Conservation (phyloP, 805 yeast genomes). For the Wickerhamiella brachini region DNA sequence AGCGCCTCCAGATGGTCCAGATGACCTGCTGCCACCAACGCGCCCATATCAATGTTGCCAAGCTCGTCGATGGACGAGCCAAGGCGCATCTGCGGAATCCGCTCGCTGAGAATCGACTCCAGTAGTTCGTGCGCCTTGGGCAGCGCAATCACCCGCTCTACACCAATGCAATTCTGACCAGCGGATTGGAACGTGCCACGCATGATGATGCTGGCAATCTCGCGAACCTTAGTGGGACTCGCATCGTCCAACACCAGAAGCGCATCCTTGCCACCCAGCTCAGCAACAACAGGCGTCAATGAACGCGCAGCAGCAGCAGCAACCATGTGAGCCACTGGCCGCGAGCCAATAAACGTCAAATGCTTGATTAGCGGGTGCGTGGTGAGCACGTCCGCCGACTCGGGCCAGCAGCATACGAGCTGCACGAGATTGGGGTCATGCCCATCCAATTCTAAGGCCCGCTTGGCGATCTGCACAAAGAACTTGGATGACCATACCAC, state of each 20-base stretch:
- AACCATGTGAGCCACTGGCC: conserved; percentile 84
- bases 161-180: conserved; percentile 97
- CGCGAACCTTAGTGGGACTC: conserved; percentile 9
- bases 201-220: conserved; percentile 66
- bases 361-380: conserved; percentile 73
- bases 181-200: conserved; percentile 95
- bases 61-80: conserved; percentile 90
- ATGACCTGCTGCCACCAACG: conserved; percentile 71
- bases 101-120: conserved; percentile 38
- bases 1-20: conserved; percentile 54
- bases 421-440: conserved; percentile 76
- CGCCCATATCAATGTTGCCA: conserved; percentile 92
- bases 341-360: conserved; percentile 91
- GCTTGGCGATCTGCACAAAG: conserved; percentile 56
- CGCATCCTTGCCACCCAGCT: conserved; percentile 94
- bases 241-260: conserved; percentile 58
- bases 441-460: conserved; percentile 60
- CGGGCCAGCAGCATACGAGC: conserved; percentile 77
- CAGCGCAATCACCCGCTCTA: conserved; percentile 81
- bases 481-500: conserved; percentile 89
- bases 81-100: conserved; percentile 50
- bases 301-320: conserved; percentile 68
- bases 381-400: conserved; percentile 74
- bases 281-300: conserved; percentile 91
- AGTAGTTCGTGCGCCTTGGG: conserved; percentile 53